phyloP scores from a whole-genome alignment of 352 stramenopile genomes.

The Pythium brassicae region DNA sequence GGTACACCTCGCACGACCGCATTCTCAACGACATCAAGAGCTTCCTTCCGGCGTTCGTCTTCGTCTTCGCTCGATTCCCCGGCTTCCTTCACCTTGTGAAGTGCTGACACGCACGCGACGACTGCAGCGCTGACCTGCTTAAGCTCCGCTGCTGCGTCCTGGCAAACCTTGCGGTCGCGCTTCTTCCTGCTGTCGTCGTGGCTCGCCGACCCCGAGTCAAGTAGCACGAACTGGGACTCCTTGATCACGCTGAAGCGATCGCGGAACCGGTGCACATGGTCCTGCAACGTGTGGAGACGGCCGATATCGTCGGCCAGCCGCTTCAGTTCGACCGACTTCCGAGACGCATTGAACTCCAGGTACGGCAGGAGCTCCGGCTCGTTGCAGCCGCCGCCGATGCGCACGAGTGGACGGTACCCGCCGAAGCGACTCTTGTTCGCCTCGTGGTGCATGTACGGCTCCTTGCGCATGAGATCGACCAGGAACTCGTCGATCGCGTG shows the following conservation, averaged over 20 bases:
- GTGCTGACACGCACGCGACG: conserved; percentile 4
- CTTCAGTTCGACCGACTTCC: conserved; percentile 12
- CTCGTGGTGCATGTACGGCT: conserved; percentile 28
- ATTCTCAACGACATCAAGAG: background rate
- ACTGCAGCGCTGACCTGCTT: conserved; percentile 4
- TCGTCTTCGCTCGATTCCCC: background rate
- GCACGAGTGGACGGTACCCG: conserved; percentile 44
- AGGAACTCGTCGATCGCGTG: conserved; percentile 87
- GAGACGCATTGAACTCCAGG: conserved; percentile 25
- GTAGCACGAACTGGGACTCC: conserved; percentile 11
- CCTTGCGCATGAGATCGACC: conserved; percentile 60
- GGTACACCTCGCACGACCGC: background rate
- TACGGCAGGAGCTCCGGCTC: conserved; percentile 49
- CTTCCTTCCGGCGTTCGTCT: background rate
- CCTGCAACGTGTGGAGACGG: conserved; percentile 21
- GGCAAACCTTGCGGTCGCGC: conserved; percentile 11
- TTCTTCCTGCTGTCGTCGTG: conserved; percentile 8
- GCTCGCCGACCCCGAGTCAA: background rate
- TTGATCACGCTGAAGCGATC: conserved; percentile 11
- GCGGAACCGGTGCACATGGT: conserved; percentile 14
- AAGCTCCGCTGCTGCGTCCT: conserved; percentile 11
- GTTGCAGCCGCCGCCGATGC: conserved; percentile 62
- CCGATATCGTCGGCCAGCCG: conserved; percentile 25
- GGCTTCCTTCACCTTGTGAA: background rate
- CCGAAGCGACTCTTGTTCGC: conserved; percentile 15